Conservation (phyloP, 2,329 filamentous ascomycete species). For the Pseudogymnoascus destructans region DNA sequence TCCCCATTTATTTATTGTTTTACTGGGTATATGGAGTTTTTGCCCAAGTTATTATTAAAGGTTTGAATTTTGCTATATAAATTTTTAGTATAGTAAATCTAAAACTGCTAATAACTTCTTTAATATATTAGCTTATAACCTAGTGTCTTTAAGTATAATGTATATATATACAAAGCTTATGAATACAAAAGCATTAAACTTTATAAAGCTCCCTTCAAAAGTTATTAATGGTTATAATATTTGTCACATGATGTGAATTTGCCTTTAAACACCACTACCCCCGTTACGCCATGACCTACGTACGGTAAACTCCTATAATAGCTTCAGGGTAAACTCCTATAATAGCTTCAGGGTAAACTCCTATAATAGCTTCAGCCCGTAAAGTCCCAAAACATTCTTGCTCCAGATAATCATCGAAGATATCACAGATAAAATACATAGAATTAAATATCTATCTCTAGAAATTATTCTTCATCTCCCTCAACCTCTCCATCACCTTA, state of each 20-base stretch:
- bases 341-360: not conserved
- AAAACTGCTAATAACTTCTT: not conserved
- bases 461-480: conserved; percentile 73
- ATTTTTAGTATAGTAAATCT: not conserved
- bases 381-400: not conserved
- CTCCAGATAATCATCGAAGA: not conserved
- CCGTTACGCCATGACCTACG: too few relatives aligned
- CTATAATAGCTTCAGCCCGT: not conserved
- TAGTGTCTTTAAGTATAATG: not conserved
- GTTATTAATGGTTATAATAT: not conserved
- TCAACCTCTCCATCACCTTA: conserved; percentile 70
- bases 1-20: too few relatives aligned
- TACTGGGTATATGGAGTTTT: too few relatives aligned
- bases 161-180: not conserved
- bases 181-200: not conserved
- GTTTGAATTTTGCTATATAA: not conserved
- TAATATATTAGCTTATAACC: not conserved
- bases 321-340: not conserved
- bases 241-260: too few relatives aligned
- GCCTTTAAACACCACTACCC: not conserved
- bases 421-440: not conserved
- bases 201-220: not conserved
- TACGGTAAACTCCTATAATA: not conserved
- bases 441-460: not conserved
- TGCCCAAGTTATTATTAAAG: not conserved